Evolutionary conservation across 805 yeast species (phyloP).

Genomic region (Yamadazyma endophytica): DNA sequence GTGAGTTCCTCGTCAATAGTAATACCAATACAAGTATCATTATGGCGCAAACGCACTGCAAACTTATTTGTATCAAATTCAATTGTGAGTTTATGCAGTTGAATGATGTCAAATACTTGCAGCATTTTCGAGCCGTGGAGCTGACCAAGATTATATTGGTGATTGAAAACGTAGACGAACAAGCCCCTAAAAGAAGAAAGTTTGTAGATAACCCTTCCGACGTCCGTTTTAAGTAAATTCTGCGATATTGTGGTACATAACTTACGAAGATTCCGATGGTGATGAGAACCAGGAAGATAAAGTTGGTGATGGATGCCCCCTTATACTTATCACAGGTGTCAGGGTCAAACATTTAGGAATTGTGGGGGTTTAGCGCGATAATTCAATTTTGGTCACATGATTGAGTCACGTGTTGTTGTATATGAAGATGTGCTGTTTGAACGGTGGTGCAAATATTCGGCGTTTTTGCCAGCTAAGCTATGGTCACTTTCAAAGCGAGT

Average conservation of each 20-base stretch:
- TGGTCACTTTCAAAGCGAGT: too few relatives aligned
- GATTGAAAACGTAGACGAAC: conserved; percentile 64
- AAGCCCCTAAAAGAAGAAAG: conserved; percentile 65
- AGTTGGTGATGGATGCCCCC: conserved; percentile 48
- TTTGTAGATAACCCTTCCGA: conserved; percentile 78
- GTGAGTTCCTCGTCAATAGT: conserved; percentile 39
- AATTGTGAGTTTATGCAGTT: conserved; percentile 66
- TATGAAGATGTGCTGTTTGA: too few relatives aligned
- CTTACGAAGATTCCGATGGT: conserved; percentile 67
- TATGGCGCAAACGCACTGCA: conserved; percentile 58
- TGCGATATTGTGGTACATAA: conserved; percentile 71
- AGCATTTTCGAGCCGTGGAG: conserved; percentile 59
- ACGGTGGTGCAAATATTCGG: too few relatives aligned
- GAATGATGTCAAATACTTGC: conserved; percentile 43
- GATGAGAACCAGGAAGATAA: conserved; percentile 47
- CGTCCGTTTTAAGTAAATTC: conserved; percentile 52
- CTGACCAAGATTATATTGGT: conserved; percentile 64
- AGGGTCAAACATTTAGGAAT: too few relatives aligned
- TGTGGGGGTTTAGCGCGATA: too few relatives aligned
- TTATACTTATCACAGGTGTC: conserved; percentile 38
- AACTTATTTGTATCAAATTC: conserved; percentile 62
- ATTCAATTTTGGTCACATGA: too few relatives aligned
- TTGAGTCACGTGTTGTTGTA: too few relatives aligned
- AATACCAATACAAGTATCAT: conserved; percentile 55
- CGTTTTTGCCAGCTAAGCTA: too few relatives aligned